phyloP scores from a whole-genome alignment of 768 basidiomycete genomes.

The Pleurotus pulmonarius region DNA sequence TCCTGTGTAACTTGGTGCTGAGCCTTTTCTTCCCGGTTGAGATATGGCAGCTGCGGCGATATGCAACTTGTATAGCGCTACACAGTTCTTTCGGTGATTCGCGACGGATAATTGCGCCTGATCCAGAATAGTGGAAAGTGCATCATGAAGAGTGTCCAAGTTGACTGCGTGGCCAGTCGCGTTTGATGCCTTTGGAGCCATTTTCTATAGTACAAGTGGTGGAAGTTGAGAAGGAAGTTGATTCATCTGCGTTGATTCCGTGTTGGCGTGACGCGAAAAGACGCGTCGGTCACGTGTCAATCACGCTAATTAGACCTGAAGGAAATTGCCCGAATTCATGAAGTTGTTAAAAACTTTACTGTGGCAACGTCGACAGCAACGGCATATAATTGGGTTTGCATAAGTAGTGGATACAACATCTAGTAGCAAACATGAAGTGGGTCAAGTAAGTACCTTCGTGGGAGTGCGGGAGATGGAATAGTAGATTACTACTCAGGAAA shows the following conservation, averaged over 20 bases:
- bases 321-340: no score
- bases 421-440: no score
- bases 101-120: slow-evolving; percentile 78
- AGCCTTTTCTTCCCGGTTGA: slow-evolving; percentile 45
- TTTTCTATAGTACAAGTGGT: not conserved
- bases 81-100: slow-evolving; percentile 92
- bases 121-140: slow-evolving; percentile 52
- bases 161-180: not conserved
- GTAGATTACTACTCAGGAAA: no score
- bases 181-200: slow-evolving; percentile 8
- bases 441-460: not conserved
- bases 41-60: slow-evolving; percentile 54
- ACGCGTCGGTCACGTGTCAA: not conserved
- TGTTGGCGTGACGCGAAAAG: not conserved
- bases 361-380: no score
- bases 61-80: slow-evolving; percentile 84
- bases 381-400: no score
- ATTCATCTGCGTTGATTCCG: no score
- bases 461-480: no score
- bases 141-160: slow-evolving; percentile 24
- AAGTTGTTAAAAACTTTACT: no score
- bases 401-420: no score
- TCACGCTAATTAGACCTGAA: no score
- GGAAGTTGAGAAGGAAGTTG: no score
- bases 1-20: slow-evolving; percentile 54